Evolutionary conservation across 148 eudicot species (phyloP), one percentile per base, ranked within the genome.

Genomic region (Cornus suecica): DNA sequence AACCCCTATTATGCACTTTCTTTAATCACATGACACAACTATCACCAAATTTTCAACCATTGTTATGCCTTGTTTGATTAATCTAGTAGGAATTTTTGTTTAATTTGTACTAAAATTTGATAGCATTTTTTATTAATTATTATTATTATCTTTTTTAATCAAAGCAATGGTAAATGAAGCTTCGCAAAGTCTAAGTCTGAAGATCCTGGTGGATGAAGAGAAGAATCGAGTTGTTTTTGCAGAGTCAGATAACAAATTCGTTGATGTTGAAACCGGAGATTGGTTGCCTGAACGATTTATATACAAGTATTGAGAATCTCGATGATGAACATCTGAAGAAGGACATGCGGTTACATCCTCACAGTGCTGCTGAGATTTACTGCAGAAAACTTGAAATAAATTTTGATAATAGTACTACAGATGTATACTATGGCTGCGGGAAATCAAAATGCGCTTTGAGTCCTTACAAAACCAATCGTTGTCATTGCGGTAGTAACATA

Each of bases 321-420:
- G 58, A 69, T n/a, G 58, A 37, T 24, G 18, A 69, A 22, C 37
- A 29, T 34, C 56, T 42, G n/a, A 69, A 25, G 30, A 37, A 37
- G 25, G 72, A 69, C 8, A 23, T 69, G 45, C 45, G 41, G 72
- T 58, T 69, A 20, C 20, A 23, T 69, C 72, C 72, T 42, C 72
- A 28, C n/a, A 69, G 72, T 24, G 52, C 72, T 34, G 72, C 72
- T 69, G 72, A 69, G 23, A 69, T 69, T 20, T 69, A 69, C 72
- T 42, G 72, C 58, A 37, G 58, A n/a, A 37, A 69, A 15, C 72
- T 69, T 7, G 25, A 69, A 69, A n/a, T 41, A 25, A 13, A 69
- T n/a, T 34, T 29, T 8, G 37, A 10, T 34, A 20, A 45, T 37
- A 27, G 72, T 45, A 48, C 11, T 48, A 6, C 54, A 2, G 4